Base-by-base conservation (phyloP, 768 basidiomycete genomes). In the Suillus subluteus region DNA sequence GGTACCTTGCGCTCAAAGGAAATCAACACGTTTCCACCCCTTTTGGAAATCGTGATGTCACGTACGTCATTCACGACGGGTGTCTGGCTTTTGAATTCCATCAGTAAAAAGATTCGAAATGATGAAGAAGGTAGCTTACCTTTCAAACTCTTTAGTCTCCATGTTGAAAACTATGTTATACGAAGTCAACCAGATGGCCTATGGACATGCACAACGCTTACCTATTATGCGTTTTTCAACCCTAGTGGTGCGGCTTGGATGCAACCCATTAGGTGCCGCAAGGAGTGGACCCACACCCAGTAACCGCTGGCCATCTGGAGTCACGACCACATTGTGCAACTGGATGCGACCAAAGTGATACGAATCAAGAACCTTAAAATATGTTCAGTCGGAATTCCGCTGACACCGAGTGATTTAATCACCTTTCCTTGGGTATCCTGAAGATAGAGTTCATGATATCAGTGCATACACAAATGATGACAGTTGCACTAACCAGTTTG, bases 31-130 rank as follows among this genome's bases (percentile, higher is more conserved):
- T 80, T 75, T 21, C 80, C 70, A 35, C 82, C 82, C 67, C 80
- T 79, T 58, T 79, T 78, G 43, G 86, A 79, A 32, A 87, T 75
- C 3, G 82, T 77, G 54, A 86, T 81, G 63, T 87, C 83, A 16
- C 86, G 84, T 63, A 87, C 81, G 66, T 87, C 84, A 64, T 86
- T 83, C 3, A 86, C 74, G 32, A 87, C 83, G 12, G 85, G 85
- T 21, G 84, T 84, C 72, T 85, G 86, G 62, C 86, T 87, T 41
- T 56, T 38, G 23, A 66, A 12, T 1, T 52, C 58, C 52, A 64
- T 77, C 66, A 72, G 70, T 44, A 48, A 58, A 41, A 26, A 8
- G 5, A 18, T 41, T 61, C 26, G 26, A 48, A 41, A 43, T 50
- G 66, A 23, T 55, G 46, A 63, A 58, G 18, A 63, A 58, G 21